Base-by-base conservation (phyloP, 805 yeast species). In the Candida tallmaniae region DNA sequence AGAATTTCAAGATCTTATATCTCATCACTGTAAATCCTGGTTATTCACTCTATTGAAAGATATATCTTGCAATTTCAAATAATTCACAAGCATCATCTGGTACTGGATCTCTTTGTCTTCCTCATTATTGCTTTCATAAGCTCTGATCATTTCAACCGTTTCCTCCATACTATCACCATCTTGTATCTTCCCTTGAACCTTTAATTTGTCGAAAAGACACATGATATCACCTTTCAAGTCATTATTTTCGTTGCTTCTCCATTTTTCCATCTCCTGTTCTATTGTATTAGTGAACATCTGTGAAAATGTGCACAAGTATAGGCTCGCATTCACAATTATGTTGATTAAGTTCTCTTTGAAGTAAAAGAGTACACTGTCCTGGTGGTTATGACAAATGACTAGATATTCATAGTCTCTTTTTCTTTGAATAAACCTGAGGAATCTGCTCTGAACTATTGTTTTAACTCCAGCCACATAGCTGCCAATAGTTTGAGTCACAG, bases 331-430 rank as follows among this genome's bases (percentile, higher is more conserved):
- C 32, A 51, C 53, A 39, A 46, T 39, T 2, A 46, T 12, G 29
- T 42, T 51, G 20, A 29, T 41, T 2, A 43, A n/a, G 8, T 38
- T 18, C 13, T 40, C 36, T 12, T 19, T 18, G 2, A 40, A 7
- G 18, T 26, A 29, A 21, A 28, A 35, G 11, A 6, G 8, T 13
- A 21, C 5, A 5, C 20, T 18, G 18, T 28, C 23, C 17, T 31
- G 19, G 2, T 31, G 9, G 18, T 26, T 38, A 7, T 20, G 12
- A 20, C 32, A 29, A 7, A n/a, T 13, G 3, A 18, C 8, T 5
- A 40, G 15, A n/a, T 24, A 36, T 23, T 55, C 54, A 39, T 45
- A 56, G 20, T 54, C 62, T 16, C 57, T 34, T 8, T 46, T 41
- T 32, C 62, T 39, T 7, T 26, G 28, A 3, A 56, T 50, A 4